Evolutionary conservation across 495 filamentous ascomycete genomes (phyloP).

Genomic region (Corynascus novoguineensis): DNA sequence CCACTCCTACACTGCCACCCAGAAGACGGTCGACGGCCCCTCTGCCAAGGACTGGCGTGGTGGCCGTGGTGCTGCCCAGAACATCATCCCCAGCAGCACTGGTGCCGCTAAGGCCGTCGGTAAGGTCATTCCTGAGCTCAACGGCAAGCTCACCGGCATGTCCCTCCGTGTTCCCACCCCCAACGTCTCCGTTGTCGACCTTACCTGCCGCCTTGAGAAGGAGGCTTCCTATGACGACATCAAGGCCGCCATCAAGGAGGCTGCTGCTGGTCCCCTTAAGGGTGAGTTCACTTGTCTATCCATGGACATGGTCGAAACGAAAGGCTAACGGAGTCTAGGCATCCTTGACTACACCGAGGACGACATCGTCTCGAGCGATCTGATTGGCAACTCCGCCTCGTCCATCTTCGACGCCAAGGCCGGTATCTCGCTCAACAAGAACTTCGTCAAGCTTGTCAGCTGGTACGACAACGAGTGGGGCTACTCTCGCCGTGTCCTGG

Average conservation of each 20-base stretch:
- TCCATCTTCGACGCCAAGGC: slow-evolving; percentile 99
- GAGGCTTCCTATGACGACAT: slow-evolving; percentile 83
- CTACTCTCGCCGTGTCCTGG: slow-evolving; percentile 97
- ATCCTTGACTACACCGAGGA: slow-evolving; percentile 96
- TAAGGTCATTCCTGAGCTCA: slow-evolving; percentile 95
- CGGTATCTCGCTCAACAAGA: slow-evolving; percentile 93
- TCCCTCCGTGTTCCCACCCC: slow-evolving; percentile 96
- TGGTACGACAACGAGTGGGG: slow-evolving; percentile 93
- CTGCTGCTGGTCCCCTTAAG: slow-evolving; percentile 76
- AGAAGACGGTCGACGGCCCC: slow-evolving; percentile 98
- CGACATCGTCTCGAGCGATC: slow-evolving; percentile 86
- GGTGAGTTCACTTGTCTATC: slow-evolving; percentile 47
- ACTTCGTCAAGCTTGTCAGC: slow-evolving; percentile 97
- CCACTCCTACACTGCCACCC: slow-evolving; percentile 99
- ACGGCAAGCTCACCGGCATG: slow-evolving; percentile 99
- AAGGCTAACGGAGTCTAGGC: slow-evolving; percentile 48
- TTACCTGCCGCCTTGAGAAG: slow-evolving; percentile 93
- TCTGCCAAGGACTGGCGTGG: slow-evolving; percentile 99
- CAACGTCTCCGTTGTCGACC: slow-evolving; percentile 98
- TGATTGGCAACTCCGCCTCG: slow-evolving; percentile 85
- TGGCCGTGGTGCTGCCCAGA: slow-evolving; percentile 95
- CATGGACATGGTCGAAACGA: neutral
- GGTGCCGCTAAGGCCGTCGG: slow-evolving; percentile 99
- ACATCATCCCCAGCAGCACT: slow-evolving; percentile 99
- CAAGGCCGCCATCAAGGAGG: slow-evolving; percentile 86